A percentile compares a stretch with the other conserved stretches of the same genome.
Evolutionary conservation across 169 alveolate species (phyloP).

Genomic region (Haemoproteus tartakovskyi): DNA sequence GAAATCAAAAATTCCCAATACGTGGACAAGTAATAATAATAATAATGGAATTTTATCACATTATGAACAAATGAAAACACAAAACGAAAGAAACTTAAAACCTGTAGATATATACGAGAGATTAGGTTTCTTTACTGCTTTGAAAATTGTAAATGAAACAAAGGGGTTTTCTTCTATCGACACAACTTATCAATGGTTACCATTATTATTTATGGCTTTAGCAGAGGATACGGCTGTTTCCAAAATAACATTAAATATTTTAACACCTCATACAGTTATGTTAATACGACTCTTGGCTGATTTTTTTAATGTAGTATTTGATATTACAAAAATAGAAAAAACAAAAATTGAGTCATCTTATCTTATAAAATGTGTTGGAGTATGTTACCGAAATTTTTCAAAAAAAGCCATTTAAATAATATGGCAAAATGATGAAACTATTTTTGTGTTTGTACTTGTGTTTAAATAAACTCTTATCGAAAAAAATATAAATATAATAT

Average conservation of each 20-base stretch:
- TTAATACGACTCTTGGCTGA: slow-evolving; percentile 48
- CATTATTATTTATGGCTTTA: slow-evolving; percentile 52
- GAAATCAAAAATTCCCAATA: no score
- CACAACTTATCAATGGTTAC: slow-evolving; percentile 63
- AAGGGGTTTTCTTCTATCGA: slow-evolving; percentile 58
- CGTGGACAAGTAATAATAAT: no score
- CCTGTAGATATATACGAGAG: slow-evolving; percentile 59
- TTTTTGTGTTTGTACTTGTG: no score
- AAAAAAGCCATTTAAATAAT: slow-evolving; percentile 43
- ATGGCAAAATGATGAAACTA: no score
- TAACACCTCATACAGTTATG: slow-evolving; percentile 53
- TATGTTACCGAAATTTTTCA: slow-evolving; percentile 54
- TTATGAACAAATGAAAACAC: neutral
- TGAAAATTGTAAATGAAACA: slow-evolving; percentile 47
- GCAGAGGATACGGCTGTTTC: slow-evolving; percentile 54
- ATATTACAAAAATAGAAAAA: slow-evolving; percentile 40
- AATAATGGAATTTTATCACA: neutral
- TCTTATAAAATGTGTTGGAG: slow-evolving; percentile 53
- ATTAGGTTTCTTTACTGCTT: slow-evolving; percentile 52
- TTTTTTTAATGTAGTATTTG: slow-evolving; percentile 58
- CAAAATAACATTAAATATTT: slow-evolving; percentile 11
- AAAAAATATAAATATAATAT: no score
- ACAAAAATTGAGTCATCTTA: slow-evolving; percentile 55
- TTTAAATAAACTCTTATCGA: no score
- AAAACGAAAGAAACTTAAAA: neutral